A percentile compares a stretch with the other conserved stretches of the same genome.
Conservation (phyloP, 2,329 filamentous ascomycete genomes). For the Cordyceps cateniannulata region DNA sequence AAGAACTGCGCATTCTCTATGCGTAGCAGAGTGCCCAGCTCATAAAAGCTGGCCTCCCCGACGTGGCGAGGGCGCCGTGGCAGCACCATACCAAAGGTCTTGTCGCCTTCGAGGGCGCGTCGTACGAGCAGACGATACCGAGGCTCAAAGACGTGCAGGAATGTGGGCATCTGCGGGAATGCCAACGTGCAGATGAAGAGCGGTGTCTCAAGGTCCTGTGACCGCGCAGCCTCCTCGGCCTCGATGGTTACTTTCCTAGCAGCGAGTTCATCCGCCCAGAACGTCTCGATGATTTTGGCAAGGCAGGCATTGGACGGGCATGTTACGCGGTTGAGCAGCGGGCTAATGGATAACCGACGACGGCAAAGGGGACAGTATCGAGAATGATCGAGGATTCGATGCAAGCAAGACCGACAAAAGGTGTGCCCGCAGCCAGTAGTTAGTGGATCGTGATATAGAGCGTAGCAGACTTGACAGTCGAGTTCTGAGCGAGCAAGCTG, state of each 20-base stretch:
- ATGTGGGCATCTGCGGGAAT: slow-evolving; percentile 78
- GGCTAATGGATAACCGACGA: slow-evolving; percentile 48
- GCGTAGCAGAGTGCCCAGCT: slow-evolving; percentile 71
- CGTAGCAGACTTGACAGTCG: slow-evolving; percentile 86
- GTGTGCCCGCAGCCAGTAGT: slow-evolving; percentile 87
- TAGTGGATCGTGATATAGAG: slow-evolving; percentile 71
- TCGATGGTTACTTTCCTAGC: slow-evolving; percentile 49
- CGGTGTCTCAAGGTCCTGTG: slow-evolving; percentile 55
- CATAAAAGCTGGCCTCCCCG: slow-evolving; percentile 47
- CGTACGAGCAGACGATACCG: slow-evolving; percentile 85
- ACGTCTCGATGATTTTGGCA: slow-evolving; percentile 52
- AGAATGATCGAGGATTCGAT: slow-evolving; percentile 69
- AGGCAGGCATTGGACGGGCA: slow-evolving; percentile 57
- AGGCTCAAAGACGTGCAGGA: slow-evolving; percentile 89
- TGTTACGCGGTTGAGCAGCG: slow-evolving; percentile 32
- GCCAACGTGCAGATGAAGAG: slow-evolving; percentile 78
- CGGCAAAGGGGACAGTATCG: slow-evolving; percentile 77
- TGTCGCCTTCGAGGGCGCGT: slow-evolving; percentile 64
- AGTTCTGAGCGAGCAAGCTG: slow-evolving; percentile 61
- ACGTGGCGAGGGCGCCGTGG: slow-evolving; percentile 47
- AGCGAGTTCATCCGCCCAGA: slow-evolving; percentile 63
- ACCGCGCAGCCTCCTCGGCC: slow-evolving; percentile 49
- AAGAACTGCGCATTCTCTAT: slow-evolving; percentile 69
- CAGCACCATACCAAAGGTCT: slow-evolving; percentile 81
- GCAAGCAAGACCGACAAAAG: slow-evolving; percentile 75